phyloP scores from a whole-genome alignment of 768 basidiomycete genomes.

The Russula dissimulans region DNA sequence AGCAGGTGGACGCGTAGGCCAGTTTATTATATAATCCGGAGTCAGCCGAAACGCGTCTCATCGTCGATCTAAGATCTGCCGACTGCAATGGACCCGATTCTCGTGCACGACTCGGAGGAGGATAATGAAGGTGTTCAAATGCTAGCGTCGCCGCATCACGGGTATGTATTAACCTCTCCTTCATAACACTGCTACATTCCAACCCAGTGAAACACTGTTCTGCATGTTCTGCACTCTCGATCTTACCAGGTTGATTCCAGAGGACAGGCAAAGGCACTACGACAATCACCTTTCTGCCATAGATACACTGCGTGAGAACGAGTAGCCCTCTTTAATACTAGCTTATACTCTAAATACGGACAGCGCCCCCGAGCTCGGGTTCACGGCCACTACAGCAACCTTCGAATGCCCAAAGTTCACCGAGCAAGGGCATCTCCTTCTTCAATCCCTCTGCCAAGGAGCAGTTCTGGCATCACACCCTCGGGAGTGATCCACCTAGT shows the following conservation, averaged over 20 bases:
- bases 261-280: constrained; percentile 46
- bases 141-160: not conserved
- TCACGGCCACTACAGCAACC: not conserved
- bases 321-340: not conserved
- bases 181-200: not conserved
- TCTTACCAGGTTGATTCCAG: constrained; percentile 31
- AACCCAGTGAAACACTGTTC: constrained; percentile 21
- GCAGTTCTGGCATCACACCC: constrained; percentile 55
- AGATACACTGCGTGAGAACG: constrained; percentile 4
- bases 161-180: not conserved
- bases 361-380: constrained; percentile 4
- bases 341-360: not conserved
- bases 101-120: not conserved
- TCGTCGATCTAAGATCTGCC: not conserved
- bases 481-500: constrained; percentile 34
- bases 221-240: constrained; percentile 46
- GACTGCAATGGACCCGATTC: constrained; percentile 17
- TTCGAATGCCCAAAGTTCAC: not conserved
- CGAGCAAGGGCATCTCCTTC: not conserved
- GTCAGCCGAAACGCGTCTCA: constrained; percentile 4
- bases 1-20: constrained; percentile 16
- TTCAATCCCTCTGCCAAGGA: constrained; percentile 27
- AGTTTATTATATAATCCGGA: constrained; percentile 17
- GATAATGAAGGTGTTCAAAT: not conserved
- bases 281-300: constrained; percentile 35